Evolutionary conservation across 202 grass and related monocot genomes (phyloP).

Genomic region (Dendrocalamus latiflorus): DNA sequence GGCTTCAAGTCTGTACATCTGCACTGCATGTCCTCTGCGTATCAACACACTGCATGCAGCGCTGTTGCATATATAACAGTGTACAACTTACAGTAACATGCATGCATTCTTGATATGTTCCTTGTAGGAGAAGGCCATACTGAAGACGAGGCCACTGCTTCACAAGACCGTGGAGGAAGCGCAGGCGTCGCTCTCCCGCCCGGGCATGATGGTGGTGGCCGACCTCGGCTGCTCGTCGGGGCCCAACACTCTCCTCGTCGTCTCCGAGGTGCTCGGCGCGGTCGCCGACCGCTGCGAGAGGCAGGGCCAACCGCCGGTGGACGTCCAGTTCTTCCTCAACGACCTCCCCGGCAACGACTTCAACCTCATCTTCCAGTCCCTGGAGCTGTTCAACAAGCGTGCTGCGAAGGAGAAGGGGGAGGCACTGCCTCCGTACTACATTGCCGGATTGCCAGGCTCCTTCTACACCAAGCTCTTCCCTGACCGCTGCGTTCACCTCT

Average conservation of each 20-base stretch:
- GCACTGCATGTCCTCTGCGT: too few relatives aligned
- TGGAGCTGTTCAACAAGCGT: slow-evolving; percentile 25
- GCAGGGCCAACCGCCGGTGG: background rate
- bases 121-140: slow-evolving; percentile 38
- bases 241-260: slow-evolving; percentile 49
- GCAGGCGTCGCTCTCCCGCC: background rate
- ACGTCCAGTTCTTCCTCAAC: slow-evolving; percentile 68
- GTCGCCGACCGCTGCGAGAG: slow-evolving; percentile 2
- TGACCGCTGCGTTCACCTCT: slow-evolving; percentile 40
- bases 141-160: slow-evolving; percentile 28
- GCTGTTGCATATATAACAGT: background rate
- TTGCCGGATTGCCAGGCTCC: slow-evolving; percentile 55
- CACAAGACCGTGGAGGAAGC: slow-evolving; percentile 24
- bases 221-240: slow-evolving; percentile 70
- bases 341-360: slow-evolving; percentile 68
- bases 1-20: slow-evolving; percentile 41
- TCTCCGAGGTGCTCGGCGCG: slow-evolving; percentile 32
- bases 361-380: slow-evolving; percentile 52
- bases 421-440: slow-evolving; percentile 24
- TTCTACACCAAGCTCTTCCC: slow-evolving; percentile 61
- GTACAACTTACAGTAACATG: background rate
- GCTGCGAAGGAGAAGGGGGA: background rate
- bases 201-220: slow-evolving; percentile 30
- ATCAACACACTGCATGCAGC: too few relatives aligned
- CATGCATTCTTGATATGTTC: background rate